Conservation (phyloP, 2,329 filamentous ascomycete species). For the Thelonectria rubi region DNA sequence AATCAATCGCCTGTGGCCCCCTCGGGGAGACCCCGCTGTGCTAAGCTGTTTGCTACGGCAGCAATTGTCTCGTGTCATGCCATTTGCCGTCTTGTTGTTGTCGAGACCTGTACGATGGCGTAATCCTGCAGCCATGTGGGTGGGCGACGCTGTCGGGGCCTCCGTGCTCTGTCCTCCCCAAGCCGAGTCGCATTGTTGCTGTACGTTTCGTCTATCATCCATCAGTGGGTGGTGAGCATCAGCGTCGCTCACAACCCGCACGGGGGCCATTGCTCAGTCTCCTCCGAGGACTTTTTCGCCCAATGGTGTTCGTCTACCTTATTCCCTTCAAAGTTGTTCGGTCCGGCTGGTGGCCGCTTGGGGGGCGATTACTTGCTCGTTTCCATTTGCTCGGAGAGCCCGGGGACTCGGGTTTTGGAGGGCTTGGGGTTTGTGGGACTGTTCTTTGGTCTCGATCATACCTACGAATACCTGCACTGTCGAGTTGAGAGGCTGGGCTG, state of each 20-base stretch:
- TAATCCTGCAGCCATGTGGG: slow-evolving; percentile 17
- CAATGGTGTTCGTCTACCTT: slow-evolving; percentile 3
- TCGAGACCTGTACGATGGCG: slow-evolving; percentile 17
- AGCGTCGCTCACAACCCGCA: background rate
- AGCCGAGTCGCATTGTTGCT: background rate
- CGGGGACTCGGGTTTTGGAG: slow-evolving; percentile 19
- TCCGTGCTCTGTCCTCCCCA: slow-evolving; percentile 13
- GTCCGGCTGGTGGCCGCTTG: slow-evolving; percentile 4
- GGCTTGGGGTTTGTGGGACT: slow-evolving; percentile 11
- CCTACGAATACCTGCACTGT: background rate
- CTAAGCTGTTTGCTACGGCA: slow-evolving; percentile 6
- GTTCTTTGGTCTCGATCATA: slow-evolving; percentile 1
- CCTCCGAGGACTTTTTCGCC: background rate
- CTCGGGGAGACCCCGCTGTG: background rate
- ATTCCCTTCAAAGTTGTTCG: slow-evolving; percentile 15
- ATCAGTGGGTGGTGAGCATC: background rate
- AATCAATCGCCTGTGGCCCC: background rate
- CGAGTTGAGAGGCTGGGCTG: background rate
- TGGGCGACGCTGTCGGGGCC: slow-evolving; percentile 15
- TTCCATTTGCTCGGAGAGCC: slow-evolving; percentile 5
- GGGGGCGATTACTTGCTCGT: background rate
- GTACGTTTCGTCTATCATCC: background rate
- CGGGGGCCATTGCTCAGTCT: slow-evolving; percentile 6
- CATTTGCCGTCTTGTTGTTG: background rate
- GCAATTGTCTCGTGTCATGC: slow-evolving; percentile 5